Conservation (phyloP, 192 early-diverging fungal genomes). For the Backusella parvicylindrica region DNA sequence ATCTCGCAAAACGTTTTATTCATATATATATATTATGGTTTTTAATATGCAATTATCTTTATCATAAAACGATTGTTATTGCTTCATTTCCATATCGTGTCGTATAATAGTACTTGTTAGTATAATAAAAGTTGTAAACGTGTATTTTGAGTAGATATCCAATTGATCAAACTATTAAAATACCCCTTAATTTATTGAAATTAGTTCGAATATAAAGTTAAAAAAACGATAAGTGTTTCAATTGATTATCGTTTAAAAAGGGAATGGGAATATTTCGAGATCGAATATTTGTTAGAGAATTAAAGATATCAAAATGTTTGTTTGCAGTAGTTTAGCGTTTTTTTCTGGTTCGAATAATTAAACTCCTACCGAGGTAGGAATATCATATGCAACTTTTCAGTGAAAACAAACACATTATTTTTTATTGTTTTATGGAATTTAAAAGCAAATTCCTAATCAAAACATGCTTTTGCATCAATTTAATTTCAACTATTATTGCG, state of each 20-base stretch:
- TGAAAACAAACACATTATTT: background rate
- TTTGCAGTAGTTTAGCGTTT: background rate
- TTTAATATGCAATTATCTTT: background rate
- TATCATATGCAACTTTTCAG: background rate
- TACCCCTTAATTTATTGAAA: background rate
- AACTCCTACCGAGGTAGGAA: background rate
- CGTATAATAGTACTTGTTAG: background rate
- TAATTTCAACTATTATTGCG: background rate
- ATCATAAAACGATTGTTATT: background rate
- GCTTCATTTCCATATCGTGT: background rate
- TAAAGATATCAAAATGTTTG: background rate
- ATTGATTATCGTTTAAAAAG: background rate
- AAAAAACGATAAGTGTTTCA: background rate
- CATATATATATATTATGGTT: background rate
- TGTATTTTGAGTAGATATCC: background rate
- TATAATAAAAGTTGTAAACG: background rate
- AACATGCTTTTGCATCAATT: background rate
- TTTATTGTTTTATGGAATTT: background rate
- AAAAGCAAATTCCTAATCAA: background rate
- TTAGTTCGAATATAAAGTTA: background rate
- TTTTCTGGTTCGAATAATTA: background rate
- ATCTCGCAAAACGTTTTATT: background rate
- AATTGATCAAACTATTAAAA: background rate
- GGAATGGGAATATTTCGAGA: background rate
- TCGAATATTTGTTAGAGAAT: background rate